phyloP scores from a whole-genome alignment of 768 basidiomycete species.

The Cyclocybe cylindracea region DNA sequence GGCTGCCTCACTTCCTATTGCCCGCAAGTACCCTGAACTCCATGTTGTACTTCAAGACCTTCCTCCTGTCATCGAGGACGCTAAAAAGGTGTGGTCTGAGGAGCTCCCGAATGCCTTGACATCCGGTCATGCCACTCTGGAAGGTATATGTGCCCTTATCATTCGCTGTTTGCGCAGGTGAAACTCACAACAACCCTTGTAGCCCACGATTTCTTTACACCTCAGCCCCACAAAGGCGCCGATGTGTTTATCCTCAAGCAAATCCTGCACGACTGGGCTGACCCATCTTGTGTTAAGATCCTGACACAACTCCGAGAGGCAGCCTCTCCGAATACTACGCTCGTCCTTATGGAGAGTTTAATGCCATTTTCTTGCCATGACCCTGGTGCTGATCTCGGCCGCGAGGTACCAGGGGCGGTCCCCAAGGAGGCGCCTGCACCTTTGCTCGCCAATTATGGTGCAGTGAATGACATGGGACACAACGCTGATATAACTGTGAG shows the following conservation, averaged over 20 bases:
- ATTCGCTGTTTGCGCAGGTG: neutral
- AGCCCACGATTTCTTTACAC: slow-evolving; percentile 36
- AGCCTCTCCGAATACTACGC: slow-evolving; percentile 33
- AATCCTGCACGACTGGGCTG: slow-evolving; percentile 69
- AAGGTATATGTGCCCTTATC: slow-evolving; percentile 18
- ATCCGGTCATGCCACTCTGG: slow-evolving; percentile 25
- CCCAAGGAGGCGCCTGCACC: slow-evolving; percentile 31
- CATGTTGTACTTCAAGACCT: slow-evolving; percentile 67
- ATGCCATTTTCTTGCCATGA: slow-evolving; percentile 36
- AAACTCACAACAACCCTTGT: neutral
- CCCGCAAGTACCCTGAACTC: slow-evolving; percentile 35
- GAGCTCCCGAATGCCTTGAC: slow-evolving; percentile 23
- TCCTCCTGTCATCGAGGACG: slow-evolving; percentile 41
- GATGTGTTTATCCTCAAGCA: slow-evolving; percentile 56
- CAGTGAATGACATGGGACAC: slow-evolving; percentile 34
- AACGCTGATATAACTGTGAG: slow-evolving; percentile 37
- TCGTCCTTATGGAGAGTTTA: slow-evolving; percentile 43
- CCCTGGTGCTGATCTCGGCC: slow-evolving; percentile 15
- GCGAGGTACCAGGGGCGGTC: slow-evolving; percentile 21
- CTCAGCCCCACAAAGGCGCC: slow-evolving; percentile 43
- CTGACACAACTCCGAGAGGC: slow-evolving; percentile 36
- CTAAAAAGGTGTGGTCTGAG: slow-evolving; percentile 13
- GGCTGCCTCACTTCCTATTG: slow-evolving; percentile 34
- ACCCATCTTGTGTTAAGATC: slow-evolving; percentile 39
- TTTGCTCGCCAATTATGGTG: slow-evolving; percentile 39